Evolutionary conservation across 2,329 filamentous ascomycete genomes (phyloP).

Genomic region (Pestalotiopsis sp.): DNA sequence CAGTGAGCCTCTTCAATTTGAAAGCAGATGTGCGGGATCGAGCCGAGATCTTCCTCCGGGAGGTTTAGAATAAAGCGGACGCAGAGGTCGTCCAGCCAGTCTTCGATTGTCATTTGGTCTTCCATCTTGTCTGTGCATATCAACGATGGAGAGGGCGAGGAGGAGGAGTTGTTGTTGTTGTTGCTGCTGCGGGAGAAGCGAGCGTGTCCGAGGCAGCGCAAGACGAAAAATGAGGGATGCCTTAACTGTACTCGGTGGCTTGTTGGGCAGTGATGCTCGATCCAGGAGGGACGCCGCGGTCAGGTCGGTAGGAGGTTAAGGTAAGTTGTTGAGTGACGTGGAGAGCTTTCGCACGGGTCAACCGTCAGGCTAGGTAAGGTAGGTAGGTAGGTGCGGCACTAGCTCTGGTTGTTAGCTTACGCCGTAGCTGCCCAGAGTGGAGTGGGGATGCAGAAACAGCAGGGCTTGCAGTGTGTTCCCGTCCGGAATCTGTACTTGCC

Average conservation of each 20-base stretch:
- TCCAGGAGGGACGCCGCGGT: not conserved
- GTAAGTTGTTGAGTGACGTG: not conserved
- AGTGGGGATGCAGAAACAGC: not conserved
- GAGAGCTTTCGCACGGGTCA: conserved; percentile 1
- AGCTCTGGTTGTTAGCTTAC: not conserved
- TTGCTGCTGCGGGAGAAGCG: not conserved
- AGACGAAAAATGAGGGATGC: not conserved
- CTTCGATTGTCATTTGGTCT: conserved; percentile 16
- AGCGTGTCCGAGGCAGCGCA: not conserved
- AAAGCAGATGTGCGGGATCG: conserved; percentile 93
- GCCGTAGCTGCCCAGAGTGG: not conserved
- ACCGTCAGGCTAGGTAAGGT: not conserved
- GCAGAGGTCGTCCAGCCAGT: conserved; percentile 89
- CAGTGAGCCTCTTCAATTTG: conserved; percentile 99
- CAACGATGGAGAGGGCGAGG: conserved; percentile 4
- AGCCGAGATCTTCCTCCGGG: conserved; percentile 84
- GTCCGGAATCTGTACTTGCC: no score
- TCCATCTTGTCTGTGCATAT: conserved; percentile 12
- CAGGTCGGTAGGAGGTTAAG: not conserved
- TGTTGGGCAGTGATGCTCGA: not conserved
- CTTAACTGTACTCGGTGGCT: not conserved
- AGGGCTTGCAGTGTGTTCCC: no score
- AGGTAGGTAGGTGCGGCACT: not conserved
- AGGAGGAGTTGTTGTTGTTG: not conserved
- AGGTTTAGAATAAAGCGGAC: conserved; percentile 98